These are phyloP conservation scores for Marchantia paleacea DNA, from an alignment of 225 moss, liverwort and hornwort species.

Conservation along the genomic window DNA sequence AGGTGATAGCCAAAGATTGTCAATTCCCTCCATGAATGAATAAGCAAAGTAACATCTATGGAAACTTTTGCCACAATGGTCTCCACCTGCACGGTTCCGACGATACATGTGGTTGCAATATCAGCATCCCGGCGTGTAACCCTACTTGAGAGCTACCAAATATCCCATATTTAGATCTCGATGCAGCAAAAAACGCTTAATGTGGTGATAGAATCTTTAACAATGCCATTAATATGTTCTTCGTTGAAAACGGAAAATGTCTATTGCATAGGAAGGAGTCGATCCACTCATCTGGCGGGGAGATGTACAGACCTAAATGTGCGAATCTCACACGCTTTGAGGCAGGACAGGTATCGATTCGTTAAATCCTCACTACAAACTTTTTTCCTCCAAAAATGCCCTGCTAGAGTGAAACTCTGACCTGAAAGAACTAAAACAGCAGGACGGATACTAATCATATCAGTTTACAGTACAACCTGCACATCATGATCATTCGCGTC, in stretches of 20 bases:
- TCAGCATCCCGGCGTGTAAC: not conserved
- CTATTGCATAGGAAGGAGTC: not conserved
- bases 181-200: not conserved
- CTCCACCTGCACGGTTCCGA: conserved; percentile 15
- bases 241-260: not conserved
- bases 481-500: not conserved
- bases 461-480: not conserved
- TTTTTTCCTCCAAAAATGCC: not conserved
- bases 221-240: not conserved
- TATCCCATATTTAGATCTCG: not conserved
- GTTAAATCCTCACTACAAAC: not conserved
- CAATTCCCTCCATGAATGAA: not conserved
- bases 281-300: not conserved
- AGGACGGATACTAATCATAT: not conserved
- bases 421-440: not conserved
- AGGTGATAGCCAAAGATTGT: not conserved
- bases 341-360: not conserved
- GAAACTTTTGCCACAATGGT: not conserved
- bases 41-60: not conserved
- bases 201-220: not conserved
- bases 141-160: not conserved
- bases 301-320: not conserved
- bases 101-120: not conserved
- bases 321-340: not conserved
- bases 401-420: not conserved